These are phyloP conservation scores for Lophiostoma macrostomum DNA, from an alignment of 495 filamentous ascomycete genomes.

Conservation along the genomic window DNA sequence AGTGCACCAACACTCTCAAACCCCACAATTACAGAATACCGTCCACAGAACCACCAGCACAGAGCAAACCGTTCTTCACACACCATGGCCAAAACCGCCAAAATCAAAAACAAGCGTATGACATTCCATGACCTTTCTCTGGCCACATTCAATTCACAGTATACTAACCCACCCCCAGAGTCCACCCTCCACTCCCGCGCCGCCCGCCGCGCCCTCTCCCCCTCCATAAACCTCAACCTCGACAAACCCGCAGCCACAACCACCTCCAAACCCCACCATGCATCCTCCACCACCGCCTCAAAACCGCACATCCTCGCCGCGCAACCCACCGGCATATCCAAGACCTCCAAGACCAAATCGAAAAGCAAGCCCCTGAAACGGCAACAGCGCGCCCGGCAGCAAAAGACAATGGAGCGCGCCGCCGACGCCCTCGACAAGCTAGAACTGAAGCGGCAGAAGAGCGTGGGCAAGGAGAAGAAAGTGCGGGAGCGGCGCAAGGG, in stretches of 20 bases:
- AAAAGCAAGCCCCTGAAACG: constrained; percentile 58
- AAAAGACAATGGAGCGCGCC: constrained; percentile 71
- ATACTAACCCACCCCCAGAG: constrained; percentile 45
- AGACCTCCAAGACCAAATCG: constrained; percentile 58
- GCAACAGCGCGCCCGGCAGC: constrained; percentile 63
- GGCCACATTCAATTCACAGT: neutral
- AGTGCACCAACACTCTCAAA: no score
- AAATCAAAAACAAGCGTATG: constrained; percentile 31
- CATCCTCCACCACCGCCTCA: constrained; percentile 42
- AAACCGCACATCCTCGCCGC: constrained; percentile 60
- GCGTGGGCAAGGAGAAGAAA: constrained; percentile 56
- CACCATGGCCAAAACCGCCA: constrained; percentile 34
- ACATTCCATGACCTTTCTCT: neutral
- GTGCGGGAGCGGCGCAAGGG: constrained; percentile 46
- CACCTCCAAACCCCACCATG: neutral
- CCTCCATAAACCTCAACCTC: constrained; percentile 64
- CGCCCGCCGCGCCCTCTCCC: constrained; percentile 67
- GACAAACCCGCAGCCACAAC: constrained; percentile 66
- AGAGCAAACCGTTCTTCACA: neutral
- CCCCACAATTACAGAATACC: neutral
- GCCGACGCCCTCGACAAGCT: constrained; percentile 66
- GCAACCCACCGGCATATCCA: constrained; percentile 63
- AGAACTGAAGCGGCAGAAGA: constrained; percentile 66
- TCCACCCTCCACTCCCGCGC: constrained; percentile 64
- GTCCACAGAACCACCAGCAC: neutral